A percentile compares a stretch with the other conserved stretches of the same genome.
phyloP scores from a whole-genome alignment of 176 grass and related monocot genomes.

The Zoysia pacifica region DNA sequence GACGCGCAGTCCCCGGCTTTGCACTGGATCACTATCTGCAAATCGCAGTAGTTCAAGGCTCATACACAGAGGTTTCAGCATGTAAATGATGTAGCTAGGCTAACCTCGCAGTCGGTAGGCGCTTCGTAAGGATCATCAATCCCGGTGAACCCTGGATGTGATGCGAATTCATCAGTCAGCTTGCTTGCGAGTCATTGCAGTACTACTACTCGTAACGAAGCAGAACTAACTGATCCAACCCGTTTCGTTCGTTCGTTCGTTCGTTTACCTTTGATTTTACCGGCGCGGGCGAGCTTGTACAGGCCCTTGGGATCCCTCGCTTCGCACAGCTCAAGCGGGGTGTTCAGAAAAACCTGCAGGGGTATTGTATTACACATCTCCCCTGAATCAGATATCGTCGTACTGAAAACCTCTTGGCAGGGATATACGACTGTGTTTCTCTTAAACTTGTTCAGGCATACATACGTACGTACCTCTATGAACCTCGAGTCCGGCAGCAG shows the following conservation, averaged over 20 bases:
- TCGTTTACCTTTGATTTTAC: conserved; percentile 83
- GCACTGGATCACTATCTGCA: conserved; percentile 80
- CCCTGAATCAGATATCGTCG: background rate
- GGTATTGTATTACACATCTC: background rate
- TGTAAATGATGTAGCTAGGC: background rate
- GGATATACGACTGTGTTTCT: too few relatives aligned
- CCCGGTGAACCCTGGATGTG: conserved; percentile 70
- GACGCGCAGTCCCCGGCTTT: conserved; percentile 56
- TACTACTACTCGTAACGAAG: background rate
- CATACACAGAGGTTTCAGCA: background rate
- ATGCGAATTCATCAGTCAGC: conserved; percentile 5
- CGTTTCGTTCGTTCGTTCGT: background rate
- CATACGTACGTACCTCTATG: conserved; percentile 51
- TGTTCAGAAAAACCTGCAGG: conserved; percentile 77
- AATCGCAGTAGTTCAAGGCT: background rate
- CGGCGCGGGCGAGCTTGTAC: conserved; percentile 85
- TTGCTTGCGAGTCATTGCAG: background rate
- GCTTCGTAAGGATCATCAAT: conserved; percentile 91
- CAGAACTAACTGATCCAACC: background rate
- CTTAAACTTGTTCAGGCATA: background rate
- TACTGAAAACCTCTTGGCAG: background rate
- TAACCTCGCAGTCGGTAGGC: conserved; percentile 79
- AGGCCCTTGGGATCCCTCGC: conserved; percentile 86
- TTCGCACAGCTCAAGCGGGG: conserved; percentile 78
- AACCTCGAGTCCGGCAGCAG: conserved; percentile 58